Evolutionary conservation across 1,139 yeast species (phyloP).

Genomic region (Starmera stellimalicola): DNA sequence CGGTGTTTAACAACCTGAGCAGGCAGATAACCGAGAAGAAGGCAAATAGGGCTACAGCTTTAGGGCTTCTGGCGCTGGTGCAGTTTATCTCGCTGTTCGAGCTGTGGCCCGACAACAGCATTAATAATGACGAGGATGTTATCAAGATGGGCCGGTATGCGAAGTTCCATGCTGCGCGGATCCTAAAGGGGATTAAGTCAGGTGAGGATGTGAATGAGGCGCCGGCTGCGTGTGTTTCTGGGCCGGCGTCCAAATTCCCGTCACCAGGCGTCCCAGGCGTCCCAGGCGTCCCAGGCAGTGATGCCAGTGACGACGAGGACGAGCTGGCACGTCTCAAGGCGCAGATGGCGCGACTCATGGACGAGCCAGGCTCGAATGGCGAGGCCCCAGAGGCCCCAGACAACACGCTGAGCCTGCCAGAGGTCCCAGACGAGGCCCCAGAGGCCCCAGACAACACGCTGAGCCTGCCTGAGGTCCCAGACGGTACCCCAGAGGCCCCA

Average conservation of each 20-base stretch:
- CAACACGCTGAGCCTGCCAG: slow-evolving; percentile 3
- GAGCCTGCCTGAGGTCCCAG: slow-evolving; percentile 4
- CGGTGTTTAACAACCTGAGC: slow-evolving; percentile 48
- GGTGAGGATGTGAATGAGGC: slow-evolving; percentile 51
- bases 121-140: slow-evolving; percentile 21
- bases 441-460: slow-evolving; percentile 1
- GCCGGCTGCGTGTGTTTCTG: too few relatives aligned
- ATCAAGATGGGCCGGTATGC: slow-evolving; percentile 39
- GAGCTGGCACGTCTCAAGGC: slow-evolving; percentile 12
- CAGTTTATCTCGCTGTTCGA: slow-evolving; percentile 37
- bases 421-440: slow-evolving; percentile 2
- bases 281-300: slow-evolving; percentile 17
- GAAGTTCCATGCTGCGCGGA: slow-evolving; percentile 50
- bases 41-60: slow-evolving; percentile 32
- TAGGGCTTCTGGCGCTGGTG: slow-evolving; percentile 38
- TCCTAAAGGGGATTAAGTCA: slow-evolving; percentile 33
- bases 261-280: slow-evolving; percentile 16
- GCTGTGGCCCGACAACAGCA: slow-evolving; percentile 30
- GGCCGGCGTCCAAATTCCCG: slow-evolving; percentile 26
- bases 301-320: slow-evolving; percentile 19
- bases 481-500: slow-evolving; percentile 2
- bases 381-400: slow-evolving; percentile 4
- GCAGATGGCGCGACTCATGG: background rate
- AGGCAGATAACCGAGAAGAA: slow-evolving; percentile 31
- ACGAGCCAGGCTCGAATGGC: slow-evolving; percentile 1